Evolutionary conservation across 1,284 basidiomycete species (phyloP).

Genomic region (Ceratobasidium papillatum): DNA sequence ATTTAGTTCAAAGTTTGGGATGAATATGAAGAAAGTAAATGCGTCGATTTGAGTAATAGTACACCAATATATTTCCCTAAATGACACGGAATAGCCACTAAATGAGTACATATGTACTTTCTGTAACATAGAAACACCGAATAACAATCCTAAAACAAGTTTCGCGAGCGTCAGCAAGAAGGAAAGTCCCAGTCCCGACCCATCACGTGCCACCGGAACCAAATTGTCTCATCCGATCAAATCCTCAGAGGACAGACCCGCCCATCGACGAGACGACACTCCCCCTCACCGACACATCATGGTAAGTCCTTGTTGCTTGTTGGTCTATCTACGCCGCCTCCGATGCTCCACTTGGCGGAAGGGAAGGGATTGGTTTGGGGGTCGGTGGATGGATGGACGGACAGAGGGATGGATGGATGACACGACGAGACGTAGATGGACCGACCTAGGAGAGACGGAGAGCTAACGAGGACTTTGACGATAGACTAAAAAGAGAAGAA

Average conservation of each 20-base stretch:
- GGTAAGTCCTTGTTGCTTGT: neutral
- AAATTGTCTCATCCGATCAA: neutral
- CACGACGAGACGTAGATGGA: neutral
- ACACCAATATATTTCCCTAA: too few species aligned
- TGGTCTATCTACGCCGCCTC: neutral
- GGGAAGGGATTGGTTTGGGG: neutral
- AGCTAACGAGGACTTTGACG: neutral
- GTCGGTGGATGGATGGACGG: neutral
- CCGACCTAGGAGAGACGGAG: neutral
- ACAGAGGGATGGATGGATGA: neutral
- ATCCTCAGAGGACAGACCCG: neutral
- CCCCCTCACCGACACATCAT: neutral
- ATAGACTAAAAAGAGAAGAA: constrained; percentile 99
- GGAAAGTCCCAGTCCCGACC: too few species aligned
- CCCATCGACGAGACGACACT: neutral
- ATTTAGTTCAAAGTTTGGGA: too few species aligned
- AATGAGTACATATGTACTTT: too few species aligned
- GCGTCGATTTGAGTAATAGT: too few species aligned
- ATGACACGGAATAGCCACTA: too few species aligned
- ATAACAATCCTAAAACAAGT: too few species aligned
- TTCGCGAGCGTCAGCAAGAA: neutral
- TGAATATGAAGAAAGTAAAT: too few species aligned
- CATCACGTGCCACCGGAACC: neutral
- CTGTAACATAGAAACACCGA: too few species aligned
- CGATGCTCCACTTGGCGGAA: neutral